Percentiles rank a stretch among this genome's conserved stretches.
phyloP scores from a whole-genome alignment of 768 basidiomycete genomes.

The Imleria badia region DNA sequence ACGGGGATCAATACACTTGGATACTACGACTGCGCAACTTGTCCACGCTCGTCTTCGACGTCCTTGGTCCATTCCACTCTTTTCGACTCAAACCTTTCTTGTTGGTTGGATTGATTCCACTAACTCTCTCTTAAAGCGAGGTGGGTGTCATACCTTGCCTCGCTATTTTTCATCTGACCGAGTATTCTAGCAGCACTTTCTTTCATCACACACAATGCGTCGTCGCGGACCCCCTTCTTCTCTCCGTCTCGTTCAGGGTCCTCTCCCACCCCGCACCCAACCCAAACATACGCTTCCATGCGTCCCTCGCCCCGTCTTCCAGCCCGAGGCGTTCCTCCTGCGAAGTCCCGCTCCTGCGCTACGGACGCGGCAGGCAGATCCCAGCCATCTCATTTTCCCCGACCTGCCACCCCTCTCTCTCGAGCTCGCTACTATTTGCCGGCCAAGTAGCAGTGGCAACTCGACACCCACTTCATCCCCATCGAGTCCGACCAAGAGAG shows the following conservation, averaged over 20 bases:
- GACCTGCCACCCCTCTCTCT: slow-evolving; percentile 27
- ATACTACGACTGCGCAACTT: too few species aligned
- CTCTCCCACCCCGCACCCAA: slow-evolving; percentile 56
- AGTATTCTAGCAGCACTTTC: background rate
- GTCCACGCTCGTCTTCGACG: too few species aligned
- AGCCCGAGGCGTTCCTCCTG: slow-evolving; percentile 31
- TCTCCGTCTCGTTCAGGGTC: slow-evolving; percentile 60
- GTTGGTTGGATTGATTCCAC: background rate
- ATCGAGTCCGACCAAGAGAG: slow-evolving; percentile 15
- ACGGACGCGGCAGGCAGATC: slow-evolving; percentile 12
- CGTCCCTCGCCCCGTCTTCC: slow-evolving; percentile 56
- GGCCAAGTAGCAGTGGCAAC: slow-evolving; percentile 10
- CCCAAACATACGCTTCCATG: slow-evolving; percentile 69
- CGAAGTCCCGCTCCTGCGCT: slow-evolving; percentile 20
- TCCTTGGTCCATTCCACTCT: too few species aligned
- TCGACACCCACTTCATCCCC: slow-evolving; percentile 18
- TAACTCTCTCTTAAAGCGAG: background rate
- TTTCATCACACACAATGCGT: slow-evolving; percentile 45
- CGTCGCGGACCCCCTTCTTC: slow-evolving; percentile 69
- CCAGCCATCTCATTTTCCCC: slow-evolving; percentile 10
- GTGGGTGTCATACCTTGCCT: background rate
- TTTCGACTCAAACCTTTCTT: background rate
- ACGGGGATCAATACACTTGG: too few species aligned
- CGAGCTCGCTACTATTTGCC: slow-evolving; percentile 18
- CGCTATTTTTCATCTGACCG: background rate